phyloP scores from a whole-genome alignment of 306 rosid genomes.

The Prunus mongolica region DNA sequence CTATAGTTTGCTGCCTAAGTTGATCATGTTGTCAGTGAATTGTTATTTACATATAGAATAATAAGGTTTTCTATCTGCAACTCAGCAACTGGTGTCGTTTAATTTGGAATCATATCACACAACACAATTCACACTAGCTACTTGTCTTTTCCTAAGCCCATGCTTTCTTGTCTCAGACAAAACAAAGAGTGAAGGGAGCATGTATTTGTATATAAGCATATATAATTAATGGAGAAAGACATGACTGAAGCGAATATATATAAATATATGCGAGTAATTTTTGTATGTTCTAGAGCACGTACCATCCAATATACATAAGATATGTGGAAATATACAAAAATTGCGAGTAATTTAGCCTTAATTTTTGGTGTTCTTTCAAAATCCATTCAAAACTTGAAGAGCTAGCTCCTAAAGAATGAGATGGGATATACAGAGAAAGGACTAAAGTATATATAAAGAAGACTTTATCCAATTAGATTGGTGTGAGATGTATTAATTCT shows the following conservation, averaged over 20 bases:
- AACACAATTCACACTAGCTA: neutral
- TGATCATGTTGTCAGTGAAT: neutral
- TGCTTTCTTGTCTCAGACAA: neutral
- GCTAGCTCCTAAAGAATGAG: no score
- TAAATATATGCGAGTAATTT: no score
- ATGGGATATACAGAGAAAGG: neutral
- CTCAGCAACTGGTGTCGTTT: neutral
- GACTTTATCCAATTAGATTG: neutral
- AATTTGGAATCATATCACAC: neutral
- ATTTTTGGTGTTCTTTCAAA: no score
- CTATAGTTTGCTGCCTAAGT: neutral
- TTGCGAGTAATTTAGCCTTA: no score
- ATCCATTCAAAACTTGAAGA: no score
- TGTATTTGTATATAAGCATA: neutral
- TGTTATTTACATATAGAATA: neutral
- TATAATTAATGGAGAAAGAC: neutral
- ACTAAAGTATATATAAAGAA: neutral
- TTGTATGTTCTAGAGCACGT: no score
- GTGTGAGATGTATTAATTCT: neutral
- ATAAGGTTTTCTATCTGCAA: neutral
- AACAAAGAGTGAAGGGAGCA: neutral
- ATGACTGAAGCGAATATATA: neutral
- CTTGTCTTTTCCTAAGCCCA: conserved; percentile 6
- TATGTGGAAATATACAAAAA: no score
- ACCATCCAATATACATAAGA: no score